Base-by-base conservation (phyloP, 2,329 filamentous ascomycete genomes). In the Fusarium poae region DNA sequence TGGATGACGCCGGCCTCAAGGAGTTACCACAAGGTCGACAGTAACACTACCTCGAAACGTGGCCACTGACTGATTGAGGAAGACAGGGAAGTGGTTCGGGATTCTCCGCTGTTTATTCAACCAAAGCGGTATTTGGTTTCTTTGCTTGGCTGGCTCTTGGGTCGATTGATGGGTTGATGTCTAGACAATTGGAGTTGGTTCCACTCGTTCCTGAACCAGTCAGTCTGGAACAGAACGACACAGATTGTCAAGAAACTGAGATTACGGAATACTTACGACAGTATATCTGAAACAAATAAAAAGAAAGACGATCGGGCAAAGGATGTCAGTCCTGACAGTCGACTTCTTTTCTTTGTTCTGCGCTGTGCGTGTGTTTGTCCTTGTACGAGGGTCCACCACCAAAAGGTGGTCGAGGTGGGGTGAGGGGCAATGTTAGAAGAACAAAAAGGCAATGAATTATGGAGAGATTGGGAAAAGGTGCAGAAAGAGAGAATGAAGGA, bases 341-440 rank as follows among this genome's bases (percentile, higher is more conserved):
- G 45, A 55, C 45, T 63, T 70, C 45, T 63, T 70, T 62, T 55
- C 60, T 71, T 69, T 71, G 68, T 71, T 68, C 63, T 54, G 21
- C 39, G 21, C 44, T 63, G 61, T 64, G 59, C 52, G 59, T 50
- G 39, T 51, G 58, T 18, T 56, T 35, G 54, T 64, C 52, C 52
- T 59, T 60, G 60, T 65, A 65, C 51, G 67, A 67, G 52, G 55
- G 46, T 67, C 68, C 68, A 64, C 68, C 62, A 69, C 58, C 63
- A 49, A 44, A 53, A 59, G 57, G 46, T 65, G 49, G 55, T 43
- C 44, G 57, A 66, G 57, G 61, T 62, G 61, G 68, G 56, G 68
- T 67, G 65, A 61, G 68, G 57, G 65, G 65, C 55, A 53, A 71
- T 54, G 50, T 37, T 44, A 62, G 48, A 57, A 35, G 46, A 34